Conservation (phyloP, 2,329 filamentous ascomycete genomes). For the Rutstroemia sp. region DNA sequence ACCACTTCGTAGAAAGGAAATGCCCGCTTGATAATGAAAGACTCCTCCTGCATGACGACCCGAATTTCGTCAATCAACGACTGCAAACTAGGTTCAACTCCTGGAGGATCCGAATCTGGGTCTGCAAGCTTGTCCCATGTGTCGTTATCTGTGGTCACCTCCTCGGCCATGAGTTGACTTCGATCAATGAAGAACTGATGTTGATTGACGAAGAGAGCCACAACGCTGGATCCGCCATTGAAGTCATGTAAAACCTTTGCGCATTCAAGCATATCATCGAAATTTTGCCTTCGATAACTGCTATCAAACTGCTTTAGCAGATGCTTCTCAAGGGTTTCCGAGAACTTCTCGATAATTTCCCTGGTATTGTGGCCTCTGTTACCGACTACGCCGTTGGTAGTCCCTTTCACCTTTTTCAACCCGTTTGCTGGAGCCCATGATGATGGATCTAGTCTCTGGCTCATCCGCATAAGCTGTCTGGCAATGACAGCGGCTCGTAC, state of each 20-base stretch:
- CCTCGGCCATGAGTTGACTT: slow-evolving; percentile 77
- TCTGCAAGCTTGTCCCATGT: slow-evolving; percentile 91
- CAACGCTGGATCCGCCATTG: slow-evolving; percentile 90
- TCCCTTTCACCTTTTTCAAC: slow-evolving; percentile 43
- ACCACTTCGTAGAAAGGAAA: slow-evolving; percentile 97
- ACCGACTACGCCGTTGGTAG: slow-evolving; percentile 34
- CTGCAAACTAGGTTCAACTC: slow-evolving; percentile 86
- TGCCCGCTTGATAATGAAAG: slow-evolving; percentile 89
- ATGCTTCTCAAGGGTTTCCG: slow-evolving; percentile 91
- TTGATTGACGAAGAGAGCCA: slow-evolving; percentile 94
- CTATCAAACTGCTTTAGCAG: slow-evolving; percentile 94
- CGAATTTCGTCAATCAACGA: slow-evolving; percentile 90
- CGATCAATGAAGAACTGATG: slow-evolving; percentile 99
- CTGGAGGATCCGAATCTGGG: slow-evolving; percentile 84
- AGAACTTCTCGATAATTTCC: slow-evolving; percentile 93
- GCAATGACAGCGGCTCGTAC: slow-evolving; percentile 91
- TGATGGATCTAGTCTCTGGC: slow-evolving; percentile 74
- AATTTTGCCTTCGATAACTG: slow-evolving; percentile 90
- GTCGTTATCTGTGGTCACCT: slow-evolving; percentile 45
- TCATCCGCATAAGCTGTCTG: slow-evolving; percentile 87
- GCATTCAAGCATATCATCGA: slow-evolving; percentile 97
- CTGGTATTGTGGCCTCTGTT: slow-evolving; percentile 57
- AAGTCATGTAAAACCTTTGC: slow-evolving; percentile 91
- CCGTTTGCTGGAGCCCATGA: slow-evolving; percentile 61
- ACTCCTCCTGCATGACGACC: slow-evolving; percentile 94